Evolutionary conservation across 2,329 filamentous ascomycete species (phyloP), one percentile per base, ranked within the genome.

Genomic region (Penicillium sp.): DNA sequence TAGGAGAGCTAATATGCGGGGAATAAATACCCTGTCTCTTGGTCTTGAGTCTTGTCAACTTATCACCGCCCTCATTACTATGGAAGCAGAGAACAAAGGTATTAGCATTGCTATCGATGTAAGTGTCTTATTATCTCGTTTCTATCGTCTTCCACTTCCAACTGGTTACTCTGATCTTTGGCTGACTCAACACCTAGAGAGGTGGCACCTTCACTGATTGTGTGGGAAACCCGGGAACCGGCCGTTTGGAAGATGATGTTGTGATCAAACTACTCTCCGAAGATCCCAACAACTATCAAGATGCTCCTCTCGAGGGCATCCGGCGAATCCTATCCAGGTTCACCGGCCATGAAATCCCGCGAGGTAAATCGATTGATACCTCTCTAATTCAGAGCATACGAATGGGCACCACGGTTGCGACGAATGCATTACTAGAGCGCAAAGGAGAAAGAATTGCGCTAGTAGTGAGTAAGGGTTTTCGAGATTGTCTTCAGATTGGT

Each of bases 401-500:
- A 48, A 97, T 97, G 93, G 93, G 93, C 45, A 97, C 93, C 1
- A 97, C 93, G 0, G 92, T 97, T 13, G 93, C 93, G 10, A 97
- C 93, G 0, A 97, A 97, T 73, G 93, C 93, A 0, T 77, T 97
- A 55, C 81, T 97, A 2, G 93, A 97, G 75, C 82, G 93, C 56
- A 96, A 96, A 74, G 93, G 93, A 48, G 92, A 96, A 77, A 86
- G 86, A 65, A 93, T 95, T 70, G 92, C 90, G 14, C 83, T 97
- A 74, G 86, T 96, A 1, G 90, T 96, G 11, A 96, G 91, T 1
- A 88, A 87, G 63, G 93, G 93, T 0, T 96, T 96, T 80, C 88
- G 86, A 64, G 92, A 97, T 73, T 96, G 91, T 65, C 79, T 96
- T 24, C 84, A 87, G 52, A 97, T 97, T 70, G 93, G 93, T 14